Evolutionary conservation across 306 rosid species (phyloP).

Genomic region (Casuarina glauca): DNA sequence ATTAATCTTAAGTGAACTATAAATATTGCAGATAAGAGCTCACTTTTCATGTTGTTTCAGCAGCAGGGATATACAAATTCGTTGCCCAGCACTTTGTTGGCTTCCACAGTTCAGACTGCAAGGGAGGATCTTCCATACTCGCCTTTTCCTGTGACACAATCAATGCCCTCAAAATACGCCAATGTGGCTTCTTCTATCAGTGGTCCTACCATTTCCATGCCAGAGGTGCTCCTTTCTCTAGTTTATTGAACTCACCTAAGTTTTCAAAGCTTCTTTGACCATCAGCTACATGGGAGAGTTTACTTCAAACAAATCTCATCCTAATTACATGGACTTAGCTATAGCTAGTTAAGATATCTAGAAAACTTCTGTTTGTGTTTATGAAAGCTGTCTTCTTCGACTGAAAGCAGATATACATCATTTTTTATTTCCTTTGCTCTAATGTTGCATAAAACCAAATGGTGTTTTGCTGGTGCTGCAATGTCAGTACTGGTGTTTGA

Average conservation of each 20-base stretch:
- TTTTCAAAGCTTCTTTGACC: slow-evolving; percentile 10
- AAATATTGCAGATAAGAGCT: slow-evolving; percentile 1
- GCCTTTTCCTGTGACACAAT: slow-evolving; percentile 80
- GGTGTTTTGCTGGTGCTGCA: neutral
- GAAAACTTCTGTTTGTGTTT: neutral
- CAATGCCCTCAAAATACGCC: slow-evolving; percentile 76
- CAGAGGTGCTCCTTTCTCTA: slow-evolving; percentile 65
- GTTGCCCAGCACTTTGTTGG: slow-evolving; percentile 79
- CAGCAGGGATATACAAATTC: slow-evolving; percentile 83
- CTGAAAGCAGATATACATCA: neutral
- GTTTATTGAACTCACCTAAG: slow-evolving; percentile 15
- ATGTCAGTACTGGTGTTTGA: neutral
- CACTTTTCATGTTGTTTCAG: slow-evolving; percentile 9
- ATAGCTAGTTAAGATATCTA: neutral
- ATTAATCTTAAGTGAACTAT: neutral
- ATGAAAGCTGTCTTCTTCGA: neutral
- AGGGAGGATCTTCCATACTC: slow-evolving; percentile 92
- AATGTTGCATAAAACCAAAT: neutral
- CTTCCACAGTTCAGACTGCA: slow-evolving; percentile 68
- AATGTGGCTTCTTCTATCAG: slow-evolving; percentile 80
- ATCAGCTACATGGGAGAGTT: neutral
- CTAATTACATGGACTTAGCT: neutral
- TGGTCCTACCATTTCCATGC: slow-evolving; percentile 76
- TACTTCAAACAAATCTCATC: neutral
- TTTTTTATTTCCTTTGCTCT: neutral